Evolutionary conservation across 148 eudicot species (phyloP).

Genomic region (Oxyria digyna): DNA sequence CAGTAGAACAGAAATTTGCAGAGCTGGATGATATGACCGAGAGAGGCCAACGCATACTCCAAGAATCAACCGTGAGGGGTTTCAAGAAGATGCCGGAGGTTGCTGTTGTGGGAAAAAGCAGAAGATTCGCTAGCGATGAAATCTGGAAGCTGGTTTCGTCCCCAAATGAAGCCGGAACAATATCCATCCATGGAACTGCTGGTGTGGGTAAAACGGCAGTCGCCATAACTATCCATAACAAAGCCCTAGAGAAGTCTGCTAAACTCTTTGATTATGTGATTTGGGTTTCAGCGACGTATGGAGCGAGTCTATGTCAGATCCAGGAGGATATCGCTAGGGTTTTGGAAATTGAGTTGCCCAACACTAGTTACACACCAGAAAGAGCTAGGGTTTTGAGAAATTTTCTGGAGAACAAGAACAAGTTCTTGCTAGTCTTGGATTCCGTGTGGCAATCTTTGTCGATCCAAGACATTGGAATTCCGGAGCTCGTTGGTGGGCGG

Average conservation of each 20-base stretch:
- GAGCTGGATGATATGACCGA: no score
- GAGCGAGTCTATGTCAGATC: slow-evolving; percentile 12
- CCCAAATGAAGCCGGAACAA: not conserved
- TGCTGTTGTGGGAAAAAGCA: no score
- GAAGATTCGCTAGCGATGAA: no score
- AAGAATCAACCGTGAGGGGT: not conserved
- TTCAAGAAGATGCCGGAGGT: no score
- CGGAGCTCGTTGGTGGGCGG: slow-evolving; percentile 13
- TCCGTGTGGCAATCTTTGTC: slow-evolving; percentile 21
- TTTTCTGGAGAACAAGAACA: slow-evolving; percentile 10
- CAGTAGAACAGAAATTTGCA: no score
- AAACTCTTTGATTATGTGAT: slow-evolving; percentile 14
- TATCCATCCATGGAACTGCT: slow-evolving; percentile 19
- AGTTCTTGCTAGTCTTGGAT: slow-evolving; percentile 21
- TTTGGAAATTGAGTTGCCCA: slow-evolving; percentile 14
- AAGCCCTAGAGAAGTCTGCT: slow-evolving; percentile 9
- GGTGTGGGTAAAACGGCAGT: slow-evolving; percentile 27
- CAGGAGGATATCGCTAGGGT: slow-evolving; percentile 20
- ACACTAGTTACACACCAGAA: slow-evolving; percentile 4
- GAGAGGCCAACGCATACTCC: no score
- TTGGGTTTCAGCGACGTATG: slow-evolving; percentile 20
- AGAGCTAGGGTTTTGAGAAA: slow-evolving; percentile 12
- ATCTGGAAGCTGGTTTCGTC: no score
- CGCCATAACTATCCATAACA: slow-evolving; percentile 17
- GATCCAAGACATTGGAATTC: slow-evolving; percentile 26